Evolutionary conservation across 2,329 filamentous ascomycete genomes (phyloP).

Genomic region (Juglanconis juglandina): DNA sequence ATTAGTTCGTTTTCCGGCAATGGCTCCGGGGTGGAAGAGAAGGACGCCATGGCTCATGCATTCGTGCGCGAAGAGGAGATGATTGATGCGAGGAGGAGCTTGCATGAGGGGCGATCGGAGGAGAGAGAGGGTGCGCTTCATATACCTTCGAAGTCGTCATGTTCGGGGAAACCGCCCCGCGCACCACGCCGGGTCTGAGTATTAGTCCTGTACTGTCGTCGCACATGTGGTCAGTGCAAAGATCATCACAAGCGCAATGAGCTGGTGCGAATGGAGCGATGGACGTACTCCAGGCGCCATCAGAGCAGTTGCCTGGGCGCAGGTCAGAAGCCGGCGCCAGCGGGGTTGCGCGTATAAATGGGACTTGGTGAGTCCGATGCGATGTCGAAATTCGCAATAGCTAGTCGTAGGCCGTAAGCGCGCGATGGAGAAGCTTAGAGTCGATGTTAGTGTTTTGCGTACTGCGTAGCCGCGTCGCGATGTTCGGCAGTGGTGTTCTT

Average conservation of each 20-base stretch:
- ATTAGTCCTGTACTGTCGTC: conserved; percentile 25
- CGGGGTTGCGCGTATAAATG: no score
- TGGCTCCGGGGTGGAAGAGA: neutral
- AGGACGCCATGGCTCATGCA: neutral
- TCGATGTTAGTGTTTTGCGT: neutral
- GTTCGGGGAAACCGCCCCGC: conserved; percentile 54
- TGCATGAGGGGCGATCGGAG: neutral
- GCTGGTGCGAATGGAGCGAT: neutral
- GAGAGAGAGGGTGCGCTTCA: neutral
- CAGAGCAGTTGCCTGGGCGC: no score
- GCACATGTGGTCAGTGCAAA: neutral
- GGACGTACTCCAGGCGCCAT: conserved; percentile 40
- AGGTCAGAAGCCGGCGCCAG: no score
- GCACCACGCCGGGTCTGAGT: conserved; percentile 54
- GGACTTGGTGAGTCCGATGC: no score
- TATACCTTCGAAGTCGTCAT: conserved; percentile 60
- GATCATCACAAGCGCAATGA: neutral
- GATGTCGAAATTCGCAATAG: no score
- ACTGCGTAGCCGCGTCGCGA: neutral
- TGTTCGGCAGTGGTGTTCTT: neutral
- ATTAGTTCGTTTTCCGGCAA: neutral
- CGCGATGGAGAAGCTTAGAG: neutral
- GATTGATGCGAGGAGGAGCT: neutral
- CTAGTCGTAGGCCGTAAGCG: no score
- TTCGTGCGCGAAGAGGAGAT: neutral